phyloP scores from a whole-genome alignment of 305 asterid species.

The Galium porrigens region DNA sequence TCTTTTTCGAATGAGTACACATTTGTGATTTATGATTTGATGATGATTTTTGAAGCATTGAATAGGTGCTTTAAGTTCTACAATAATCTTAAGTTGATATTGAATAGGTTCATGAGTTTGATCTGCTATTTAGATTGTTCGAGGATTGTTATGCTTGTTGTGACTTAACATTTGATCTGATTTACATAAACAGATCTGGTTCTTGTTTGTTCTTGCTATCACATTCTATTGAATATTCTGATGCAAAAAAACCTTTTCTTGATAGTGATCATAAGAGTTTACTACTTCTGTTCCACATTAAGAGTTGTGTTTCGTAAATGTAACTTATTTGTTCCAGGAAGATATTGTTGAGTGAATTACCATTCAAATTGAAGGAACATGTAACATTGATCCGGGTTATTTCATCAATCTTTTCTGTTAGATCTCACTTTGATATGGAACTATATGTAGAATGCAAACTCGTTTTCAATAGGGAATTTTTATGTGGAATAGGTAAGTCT shows the following conservation, averaged over 20 bases:
- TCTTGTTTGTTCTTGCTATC: not conserved
- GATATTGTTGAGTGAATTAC: not conserved
- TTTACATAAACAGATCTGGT: not conserved
- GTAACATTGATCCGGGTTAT: not conserved
- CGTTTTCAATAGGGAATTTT: too few species aligned
- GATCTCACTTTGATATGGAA: too few species aligned
- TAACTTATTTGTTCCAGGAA: not conserved
- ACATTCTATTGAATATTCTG: not conserved
- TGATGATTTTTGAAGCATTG: not conserved
- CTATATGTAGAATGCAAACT: not conserved
- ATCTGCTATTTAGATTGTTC: not conserved
- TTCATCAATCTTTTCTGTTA: not conserved
- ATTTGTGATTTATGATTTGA: not conserved
- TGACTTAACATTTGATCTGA: constrained; percentile 1
- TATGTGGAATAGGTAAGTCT: too few species aligned
- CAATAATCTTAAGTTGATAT: not conserved
- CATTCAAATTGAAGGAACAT: not conserved
- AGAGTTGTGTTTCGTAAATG: not conserved
- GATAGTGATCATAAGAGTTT: not conserved
- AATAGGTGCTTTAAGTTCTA: not conserved
- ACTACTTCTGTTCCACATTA: not conserved
- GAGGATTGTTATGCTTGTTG: not conserved
- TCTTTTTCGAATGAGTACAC: not conserved
- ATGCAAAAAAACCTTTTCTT: not conserved
- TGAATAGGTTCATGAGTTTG: not conserved